These are phyloP conservation scores for Ogataea chonburiensis DNA, from an alignment of 805 yeast genomes.

Conservation along the genomic window DNA sequence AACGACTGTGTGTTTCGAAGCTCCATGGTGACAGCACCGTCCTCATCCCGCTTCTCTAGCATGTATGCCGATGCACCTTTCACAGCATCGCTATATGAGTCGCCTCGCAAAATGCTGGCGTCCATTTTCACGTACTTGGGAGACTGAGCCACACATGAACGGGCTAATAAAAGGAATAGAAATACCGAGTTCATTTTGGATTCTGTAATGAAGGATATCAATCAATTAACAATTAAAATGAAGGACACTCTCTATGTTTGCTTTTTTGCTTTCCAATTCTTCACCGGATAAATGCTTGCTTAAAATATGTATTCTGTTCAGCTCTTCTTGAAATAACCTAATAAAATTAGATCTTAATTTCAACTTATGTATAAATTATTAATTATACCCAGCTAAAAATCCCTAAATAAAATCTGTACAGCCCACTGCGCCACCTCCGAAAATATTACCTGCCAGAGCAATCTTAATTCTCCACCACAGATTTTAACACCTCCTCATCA, in stretches of 20 bases:
- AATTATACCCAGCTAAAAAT: background rate
- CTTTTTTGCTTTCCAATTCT: no score
- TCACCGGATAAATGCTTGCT: background rate
- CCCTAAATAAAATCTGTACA: no score
- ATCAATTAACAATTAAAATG: no score
- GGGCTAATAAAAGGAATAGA: background rate
- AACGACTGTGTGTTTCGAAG: slow-evolving; percentile 42
- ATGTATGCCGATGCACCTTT: slow-evolving; percentile 18
- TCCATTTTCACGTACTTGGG: slow-evolving; percentile 20
- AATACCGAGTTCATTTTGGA: slow-evolving; percentile 5
- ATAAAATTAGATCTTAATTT: no score
- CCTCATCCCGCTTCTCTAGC: slow-evolving; percentile 27
- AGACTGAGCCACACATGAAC: slow-evolving; percentile 5
- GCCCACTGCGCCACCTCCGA: slow-evolving; percentile 3
- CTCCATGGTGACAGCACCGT: slow-evolving; percentile 32
- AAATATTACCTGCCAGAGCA: background rate
- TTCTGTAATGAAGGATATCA: no score
- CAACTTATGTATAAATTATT: no score
- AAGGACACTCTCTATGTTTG: no score
- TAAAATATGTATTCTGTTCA: slow-evolving; percentile 4
- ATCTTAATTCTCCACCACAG: slow-evolving; percentile 12
- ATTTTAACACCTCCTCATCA: slow-evolving; percentile 48
- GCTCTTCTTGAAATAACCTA: no score
- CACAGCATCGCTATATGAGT: slow-evolving; percentile 12
- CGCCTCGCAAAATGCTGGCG: slow-evolving; percentile 24